Conservation (phyloP, 2,329 filamentous ascomycete species). For the Fusarium setosum region DNA sequence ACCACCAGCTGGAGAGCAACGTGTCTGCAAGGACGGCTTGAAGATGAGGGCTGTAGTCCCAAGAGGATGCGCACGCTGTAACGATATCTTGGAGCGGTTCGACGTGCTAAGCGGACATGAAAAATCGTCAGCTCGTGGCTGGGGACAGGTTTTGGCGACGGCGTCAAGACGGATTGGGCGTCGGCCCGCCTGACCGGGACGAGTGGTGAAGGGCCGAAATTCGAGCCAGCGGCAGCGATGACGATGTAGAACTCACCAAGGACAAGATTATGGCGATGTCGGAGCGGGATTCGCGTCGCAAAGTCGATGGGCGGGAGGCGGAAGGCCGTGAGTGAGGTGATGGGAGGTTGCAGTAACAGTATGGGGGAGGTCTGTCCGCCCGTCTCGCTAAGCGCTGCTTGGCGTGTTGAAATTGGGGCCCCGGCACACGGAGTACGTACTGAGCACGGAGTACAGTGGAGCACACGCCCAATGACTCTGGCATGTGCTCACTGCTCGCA, state of each 20-base stretch:
- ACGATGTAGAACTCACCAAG: conserved; percentile 40
- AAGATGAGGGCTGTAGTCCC: conserved; percentile 1
- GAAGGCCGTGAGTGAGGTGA: conserved; percentile 42
- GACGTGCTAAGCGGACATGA: conserved; percentile 27
- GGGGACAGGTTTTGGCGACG: conserved; percentile 33
- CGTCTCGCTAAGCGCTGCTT: conserved; percentile 49
- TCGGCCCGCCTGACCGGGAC: conserved; percentile 17
- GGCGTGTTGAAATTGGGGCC: conserved; percentile 45
- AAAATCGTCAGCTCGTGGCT: conserved; percentile 39
- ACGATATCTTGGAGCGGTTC: conserved; percentile 20
- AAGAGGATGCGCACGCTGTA: conserved; percentile 19
- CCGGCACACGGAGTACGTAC: conserved; percentile 35
- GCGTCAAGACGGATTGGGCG: conserved; percentile 29
- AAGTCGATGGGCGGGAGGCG: conserved; percentile 36
- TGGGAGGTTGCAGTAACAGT: conserved; percentile 43
- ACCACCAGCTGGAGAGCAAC: conserved; percentile 19
- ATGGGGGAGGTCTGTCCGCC: conserved; percentile 39
- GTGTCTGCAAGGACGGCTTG: conserved; percentile 5
- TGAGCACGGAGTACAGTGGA: conserved; percentile 43
- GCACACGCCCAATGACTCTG: conserved; percentile 44
- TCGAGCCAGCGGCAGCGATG: conserved; percentile 30
- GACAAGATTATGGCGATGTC: conserved; percentile 41
- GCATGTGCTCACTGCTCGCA: conserved; percentile 44
- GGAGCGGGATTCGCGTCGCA: conserved; percentile 37
- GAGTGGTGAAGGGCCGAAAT: conserved; percentile 19